Percentiles rank a stretch among this genome's conserved stretches.
phyloP scores from a whole-genome alignment of 768 basidiomycete genomes.

The Boletus sp. region DNA sequence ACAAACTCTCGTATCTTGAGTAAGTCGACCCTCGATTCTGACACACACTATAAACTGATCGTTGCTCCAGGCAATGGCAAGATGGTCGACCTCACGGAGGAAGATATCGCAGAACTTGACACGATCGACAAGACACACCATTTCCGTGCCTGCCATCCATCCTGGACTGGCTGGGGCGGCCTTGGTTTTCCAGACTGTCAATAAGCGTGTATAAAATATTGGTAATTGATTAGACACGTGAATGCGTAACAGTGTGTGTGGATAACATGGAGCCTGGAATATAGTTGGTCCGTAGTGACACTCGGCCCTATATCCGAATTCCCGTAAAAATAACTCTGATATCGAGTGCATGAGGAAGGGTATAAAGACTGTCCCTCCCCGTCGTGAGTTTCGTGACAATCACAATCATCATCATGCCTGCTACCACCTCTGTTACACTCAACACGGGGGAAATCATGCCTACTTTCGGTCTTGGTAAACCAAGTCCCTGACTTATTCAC shows the following conservation, averaged over 20 bases:
- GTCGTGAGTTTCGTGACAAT: background rate
- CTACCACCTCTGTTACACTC: conserved; percentile 50
- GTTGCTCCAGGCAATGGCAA: conserved; percentile 44
- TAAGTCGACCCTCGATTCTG: conserved; percentile 22
- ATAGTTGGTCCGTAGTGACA: conserved; percentile 1
- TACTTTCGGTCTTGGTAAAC: conserved; percentile 62
- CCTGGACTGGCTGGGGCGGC: conserved; percentile 58
- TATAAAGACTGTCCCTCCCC: conserved; percentile 4
- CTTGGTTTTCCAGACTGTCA: conserved; percentile 58
- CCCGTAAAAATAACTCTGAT: conserved; percentile 3
- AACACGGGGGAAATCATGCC: conserved; percentile 82
- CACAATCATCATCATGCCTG: conserved; percentile 42
- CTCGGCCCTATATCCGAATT: conserved; percentile 1
- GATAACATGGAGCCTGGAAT: background rate
- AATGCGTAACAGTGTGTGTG: background rate
- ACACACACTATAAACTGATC: background rate
- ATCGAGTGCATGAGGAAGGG: background rate
- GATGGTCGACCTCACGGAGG: conserved; percentile 57
- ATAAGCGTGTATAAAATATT: conserved; percentile 8
- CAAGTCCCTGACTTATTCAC: background rate
- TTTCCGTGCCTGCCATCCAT: conserved; percentile 62
- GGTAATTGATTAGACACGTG: conserved; percentile 1
- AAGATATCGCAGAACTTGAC: conserved; percentile 56
- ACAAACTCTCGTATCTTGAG: conserved; percentile 58
- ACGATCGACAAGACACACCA: conserved; percentile 55